Conservation (phyloP, 805 yeast species). For the Wickerhamiella brachini region DNA sequence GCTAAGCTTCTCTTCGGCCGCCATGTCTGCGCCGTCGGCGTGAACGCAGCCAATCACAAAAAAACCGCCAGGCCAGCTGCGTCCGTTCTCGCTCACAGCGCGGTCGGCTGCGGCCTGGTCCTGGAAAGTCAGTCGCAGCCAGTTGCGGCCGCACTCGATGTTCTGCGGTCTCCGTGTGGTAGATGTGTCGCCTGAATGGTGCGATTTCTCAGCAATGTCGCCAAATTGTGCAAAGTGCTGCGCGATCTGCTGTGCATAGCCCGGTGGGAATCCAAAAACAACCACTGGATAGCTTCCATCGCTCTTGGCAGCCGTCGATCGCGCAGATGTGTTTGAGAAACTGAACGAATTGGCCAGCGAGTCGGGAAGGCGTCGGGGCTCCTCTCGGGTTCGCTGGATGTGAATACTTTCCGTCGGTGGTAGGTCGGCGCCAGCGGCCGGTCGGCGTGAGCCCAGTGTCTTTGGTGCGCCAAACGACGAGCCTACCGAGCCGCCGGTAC, state of each 20-base stretch:
- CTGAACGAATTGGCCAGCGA: background rate
- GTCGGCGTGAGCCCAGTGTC: background rate
- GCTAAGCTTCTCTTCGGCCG: background rate
- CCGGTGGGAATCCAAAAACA: conserved; percentile 82
- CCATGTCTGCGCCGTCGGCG: conserved; percentile 10
- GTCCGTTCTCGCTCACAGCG: conserved; percentile 76
- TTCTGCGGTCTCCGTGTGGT: conserved; percentile 33
- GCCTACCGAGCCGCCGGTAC: background rate
- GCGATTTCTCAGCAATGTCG: conserved; percentile 41
- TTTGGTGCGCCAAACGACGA: conserved; percentile 2
- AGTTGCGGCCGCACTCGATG: conserved; percentile 69
- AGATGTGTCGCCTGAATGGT: conserved; percentile 35
- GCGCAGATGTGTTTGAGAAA: conserved; percentile 6
- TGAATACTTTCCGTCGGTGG: conserved; percentile 1
- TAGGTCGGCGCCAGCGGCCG: conserved; percentile 1
- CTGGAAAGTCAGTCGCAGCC: conserved; percentile 84
- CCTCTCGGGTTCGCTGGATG: background rate
- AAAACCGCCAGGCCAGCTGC: conserved; percentile 46
- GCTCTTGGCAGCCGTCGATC: conserved; percentile 24
- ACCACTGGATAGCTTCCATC: conserved; percentile 41
- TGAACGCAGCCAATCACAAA: conserved; percentile 52
- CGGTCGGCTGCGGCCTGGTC: conserved; percentile 62
- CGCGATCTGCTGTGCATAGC: conserved; percentile 50
- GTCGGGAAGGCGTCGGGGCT: background rate
- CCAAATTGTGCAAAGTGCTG: conserved; percentile 72